A percentile compares a stretch with the other conserved stretches of the same genome.
phyloP scores from a whole-genome alignment of 2,329 filamentous ascomycete species.

The Fusarium falciforme region DNA sequence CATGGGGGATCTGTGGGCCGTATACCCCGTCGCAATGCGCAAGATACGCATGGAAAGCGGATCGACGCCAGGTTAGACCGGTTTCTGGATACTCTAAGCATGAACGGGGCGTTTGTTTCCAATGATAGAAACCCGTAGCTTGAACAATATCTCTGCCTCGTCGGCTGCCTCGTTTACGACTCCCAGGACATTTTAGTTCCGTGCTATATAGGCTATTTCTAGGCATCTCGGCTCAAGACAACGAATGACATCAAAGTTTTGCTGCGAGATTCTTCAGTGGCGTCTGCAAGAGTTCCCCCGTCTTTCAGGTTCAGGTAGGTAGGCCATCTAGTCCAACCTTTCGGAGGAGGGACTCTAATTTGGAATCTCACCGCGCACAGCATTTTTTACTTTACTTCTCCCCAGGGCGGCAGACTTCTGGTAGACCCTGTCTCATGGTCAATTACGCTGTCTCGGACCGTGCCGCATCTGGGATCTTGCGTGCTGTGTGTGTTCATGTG shows the following conservation, averaged over 20 bases:
- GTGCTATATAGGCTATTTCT: background rate
- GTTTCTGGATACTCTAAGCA: background rate
- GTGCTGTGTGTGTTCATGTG: slow-evolving; percentile 19
- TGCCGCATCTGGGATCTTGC: slow-evolving; percentile 41
- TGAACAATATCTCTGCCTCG: background rate
- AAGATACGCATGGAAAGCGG: slow-evolving; percentile 1
- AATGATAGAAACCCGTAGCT: background rate
- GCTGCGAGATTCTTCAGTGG: background rate
- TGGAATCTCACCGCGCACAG: slow-evolving; percentile 11
- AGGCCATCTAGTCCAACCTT: background rate
- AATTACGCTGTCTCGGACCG: slow-evolving; percentile 38
- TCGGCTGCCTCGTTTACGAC: background rate
- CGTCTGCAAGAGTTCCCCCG: background rate
- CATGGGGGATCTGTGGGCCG: background rate
- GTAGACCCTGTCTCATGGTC: slow-evolving; percentile 18
- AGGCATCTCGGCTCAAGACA: background rate
- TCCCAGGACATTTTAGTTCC: background rate
- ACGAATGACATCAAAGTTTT: background rate
- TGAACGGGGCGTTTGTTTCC: background rate
- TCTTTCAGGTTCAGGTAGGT: background rate
- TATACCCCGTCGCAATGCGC: background rate
- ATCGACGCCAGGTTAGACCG: slow-evolving; percentile 6
- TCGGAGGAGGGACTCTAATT: background rate
- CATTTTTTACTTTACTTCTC: background rate
- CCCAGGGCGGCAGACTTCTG: background rate